phyloP scores from a whole-genome alignment of 495 filamentous ascomycete genomes.

The Tuber melanosporum region DNA sequence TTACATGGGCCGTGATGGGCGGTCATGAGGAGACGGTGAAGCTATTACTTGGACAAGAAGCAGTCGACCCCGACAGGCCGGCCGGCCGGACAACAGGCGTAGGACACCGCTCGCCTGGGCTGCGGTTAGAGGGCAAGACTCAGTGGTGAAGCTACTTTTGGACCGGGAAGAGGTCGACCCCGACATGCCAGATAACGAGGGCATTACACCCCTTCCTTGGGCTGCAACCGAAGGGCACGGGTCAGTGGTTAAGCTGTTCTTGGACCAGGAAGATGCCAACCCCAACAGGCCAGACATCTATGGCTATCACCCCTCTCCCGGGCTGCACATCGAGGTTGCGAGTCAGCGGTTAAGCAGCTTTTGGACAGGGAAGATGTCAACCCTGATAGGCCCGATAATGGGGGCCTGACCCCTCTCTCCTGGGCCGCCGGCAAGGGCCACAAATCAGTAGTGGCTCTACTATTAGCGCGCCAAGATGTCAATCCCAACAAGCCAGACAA shows the following conservation, averaged over 20 bases:
- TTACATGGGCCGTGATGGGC: too few relatives aligned
- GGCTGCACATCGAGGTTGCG: constrained; percentile 44
- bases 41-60: too few relatives aligned
- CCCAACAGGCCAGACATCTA: constrained; percentile 12
- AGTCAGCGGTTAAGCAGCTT: constrained; percentile 36
- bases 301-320: constrained; percentile 42
- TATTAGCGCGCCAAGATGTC: background rate
- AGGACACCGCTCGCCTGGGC: too few relatives aligned
- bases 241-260: constrained; percentile 38
- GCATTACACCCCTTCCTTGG: constrained; percentile 31
- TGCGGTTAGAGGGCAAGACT: background rate
- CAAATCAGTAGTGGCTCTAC: constrained; percentile 33
- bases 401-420: constrained; percentile 35
- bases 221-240: constrained; percentile 39
- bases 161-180: constrained; percentile 36
- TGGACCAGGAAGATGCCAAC: constrained; percentile 7
- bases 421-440: constrained; percentile 39
- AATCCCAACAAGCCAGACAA: too few relatives aligned
- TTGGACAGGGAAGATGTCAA: constrained; percentile 11
- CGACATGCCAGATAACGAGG: constrained; percentile 9
- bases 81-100: too few relatives aligned
- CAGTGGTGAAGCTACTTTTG: background rate
- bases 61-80: too few relatives aligned
- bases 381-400: constrained; percentile 5
- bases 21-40: too few relatives aligned